Evolutionary conservation across 1,284 basidiomycete genomes (phyloP).

Genomic region (Ustilago esculenta): DNA sequence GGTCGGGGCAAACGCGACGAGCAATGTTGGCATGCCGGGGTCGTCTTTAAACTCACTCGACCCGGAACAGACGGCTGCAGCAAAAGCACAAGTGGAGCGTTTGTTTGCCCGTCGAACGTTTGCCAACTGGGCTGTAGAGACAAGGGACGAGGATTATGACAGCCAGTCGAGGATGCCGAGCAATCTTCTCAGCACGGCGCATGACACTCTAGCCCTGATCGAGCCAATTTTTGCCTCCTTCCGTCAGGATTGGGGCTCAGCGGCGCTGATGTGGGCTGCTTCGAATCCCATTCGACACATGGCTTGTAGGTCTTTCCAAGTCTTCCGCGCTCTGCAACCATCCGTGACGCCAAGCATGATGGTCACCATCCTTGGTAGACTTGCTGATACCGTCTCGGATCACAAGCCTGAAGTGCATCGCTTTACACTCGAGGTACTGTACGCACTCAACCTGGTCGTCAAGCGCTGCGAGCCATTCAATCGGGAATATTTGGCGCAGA

Average conservation of each 20-base stretch:
- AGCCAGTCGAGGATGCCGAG: constrained; percentile 29
- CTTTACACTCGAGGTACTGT: constrained; percentile 84
- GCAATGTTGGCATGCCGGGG: constrained; percentile 2
- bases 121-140: constrained; percentile 32
- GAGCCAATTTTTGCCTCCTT: constrained; percentile 65
- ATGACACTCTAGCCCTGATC: constrained; percentile 29
- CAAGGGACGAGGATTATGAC: constrained; percentile 26
- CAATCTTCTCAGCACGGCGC: constrained; percentile 28
- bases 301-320: constrained; percentile 87
- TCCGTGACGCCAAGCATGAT: constrained; percentile 78
- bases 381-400: constrained; percentile 85
- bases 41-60: constrained; percentile 20
- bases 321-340: constrained; percentile 86
- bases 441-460: constrained; percentile 79
- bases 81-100: constrained; percentile 38
- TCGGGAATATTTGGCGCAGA: constrained; percentile 76
- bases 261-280: constrained; percentile 86
- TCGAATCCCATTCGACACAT: constrained; percentile 84
- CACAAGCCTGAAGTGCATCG: constrained; percentile 77
- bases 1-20: constrained; percentile 11
- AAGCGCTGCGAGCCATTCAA: constrained; percentile 73
- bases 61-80: constrained; percentile 12
- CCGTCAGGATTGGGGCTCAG: constrained; percentile 79
- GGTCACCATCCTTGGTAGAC: constrained; percentile 80
- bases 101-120: constrained; percentile 33